phyloP scores from a whole-genome alignment of 352 stramenopile genomes.

The Phytophthora sansomeana region DNA sequence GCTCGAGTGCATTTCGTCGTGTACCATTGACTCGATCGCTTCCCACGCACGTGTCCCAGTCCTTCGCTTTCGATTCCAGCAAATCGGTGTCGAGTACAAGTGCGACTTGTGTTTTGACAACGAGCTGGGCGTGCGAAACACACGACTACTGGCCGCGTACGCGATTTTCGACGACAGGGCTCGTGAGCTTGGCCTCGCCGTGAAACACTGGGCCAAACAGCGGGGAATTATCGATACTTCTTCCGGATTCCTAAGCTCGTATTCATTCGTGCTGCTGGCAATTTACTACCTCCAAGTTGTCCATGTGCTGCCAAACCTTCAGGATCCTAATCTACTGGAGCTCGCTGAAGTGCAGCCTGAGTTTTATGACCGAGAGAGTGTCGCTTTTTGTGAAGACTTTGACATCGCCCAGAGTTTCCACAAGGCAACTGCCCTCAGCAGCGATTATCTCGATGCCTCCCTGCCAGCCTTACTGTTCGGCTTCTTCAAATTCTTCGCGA shows the following conservation, averaged over 20 bases:
- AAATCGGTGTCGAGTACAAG: constrained; percentile 44
- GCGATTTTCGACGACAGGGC: constrained; percentile 65
- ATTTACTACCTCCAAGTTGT: constrained; percentile 95
- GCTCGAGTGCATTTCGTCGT: constrained; percentile 42
- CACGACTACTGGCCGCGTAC: constrained; percentile 76
- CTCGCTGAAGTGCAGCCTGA: constrained; percentile 25
- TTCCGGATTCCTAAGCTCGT: constrained; percentile 96
- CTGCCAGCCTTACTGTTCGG: constrained; percentile 83
- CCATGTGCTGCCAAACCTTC: constrained; percentile 95
- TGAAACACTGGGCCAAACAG: constrained; percentile 98
- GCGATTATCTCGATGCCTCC: constrained; percentile 5
- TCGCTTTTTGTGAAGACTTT: constrained; percentile 54
- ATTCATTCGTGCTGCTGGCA: constrained; percentile 98
- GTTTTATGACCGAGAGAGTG: constrained; percentile 53
- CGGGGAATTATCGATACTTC: constrained; percentile 95
- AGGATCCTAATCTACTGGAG: constrained; percentile 63
- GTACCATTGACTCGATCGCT: constrained; percentile 54
- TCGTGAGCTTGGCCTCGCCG: constrained; percentile 91
- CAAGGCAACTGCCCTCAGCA: background rate
- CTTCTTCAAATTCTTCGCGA: constrained; percentile 97
- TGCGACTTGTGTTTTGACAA: constrained; percentile 85
- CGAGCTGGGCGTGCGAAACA: constrained; percentile 75
- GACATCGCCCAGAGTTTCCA: constrained; percentile 45
- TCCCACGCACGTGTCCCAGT: constrained; percentile 70
- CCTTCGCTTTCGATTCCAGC: constrained; percentile 62